A percentile compares a stretch with the other conserved stretches of the same genome.
phyloP scores from a whole-genome alignment of 768 basidiomycete species.

The Podaxis sp. region DNA sequence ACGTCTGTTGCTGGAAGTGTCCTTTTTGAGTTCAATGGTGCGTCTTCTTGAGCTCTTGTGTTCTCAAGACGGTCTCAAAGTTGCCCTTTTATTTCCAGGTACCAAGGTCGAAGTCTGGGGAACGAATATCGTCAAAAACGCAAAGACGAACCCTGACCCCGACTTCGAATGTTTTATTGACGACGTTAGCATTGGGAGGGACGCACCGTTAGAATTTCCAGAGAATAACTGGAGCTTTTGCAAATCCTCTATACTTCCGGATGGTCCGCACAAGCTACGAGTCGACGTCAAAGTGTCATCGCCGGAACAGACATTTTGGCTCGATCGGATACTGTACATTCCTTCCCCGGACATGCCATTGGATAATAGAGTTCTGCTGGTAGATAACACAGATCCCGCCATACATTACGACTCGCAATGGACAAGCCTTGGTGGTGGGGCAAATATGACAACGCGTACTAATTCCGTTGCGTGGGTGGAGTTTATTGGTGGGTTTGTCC shows the following conservation, averaged over 20 bases:
- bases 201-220: conserved; percentile 15
- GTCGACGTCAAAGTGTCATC: conserved; percentile 15
- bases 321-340: conserved; percentile 28
- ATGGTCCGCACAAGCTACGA: conserved; percentile 28
- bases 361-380: conserved; percentile 19
- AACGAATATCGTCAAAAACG: conserved; percentile 20
- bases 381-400: conserved; percentile 23
- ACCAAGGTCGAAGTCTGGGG: conserved; percentile 20
- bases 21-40: conserved; percentile 31
- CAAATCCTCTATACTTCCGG: conserved; percentile 17
- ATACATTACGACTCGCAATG: conserved; percentile 25
- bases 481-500: conserved; percentile 23
- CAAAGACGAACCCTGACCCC: conserved; percentile 22
- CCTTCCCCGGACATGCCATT: conserved; percentile 22
- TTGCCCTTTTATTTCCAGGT: conserved; percentile 12
- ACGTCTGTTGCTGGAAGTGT: conserved; percentile 28
- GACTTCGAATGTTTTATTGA: conserved; percentile 26
- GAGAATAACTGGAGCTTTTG: conserved; percentile 30
- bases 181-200: conserved; percentile 23
- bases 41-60: background rate
- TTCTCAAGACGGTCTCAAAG: background rate
- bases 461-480: conserved; percentile 21
- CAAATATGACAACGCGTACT: conserved; percentile 20
- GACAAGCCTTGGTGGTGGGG: conserved; percentile 18
- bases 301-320: conserved; percentile 27